Base-by-base conservation (phyloP, 352 stramenopile species). In the Pythium aristosporum region DNA sequence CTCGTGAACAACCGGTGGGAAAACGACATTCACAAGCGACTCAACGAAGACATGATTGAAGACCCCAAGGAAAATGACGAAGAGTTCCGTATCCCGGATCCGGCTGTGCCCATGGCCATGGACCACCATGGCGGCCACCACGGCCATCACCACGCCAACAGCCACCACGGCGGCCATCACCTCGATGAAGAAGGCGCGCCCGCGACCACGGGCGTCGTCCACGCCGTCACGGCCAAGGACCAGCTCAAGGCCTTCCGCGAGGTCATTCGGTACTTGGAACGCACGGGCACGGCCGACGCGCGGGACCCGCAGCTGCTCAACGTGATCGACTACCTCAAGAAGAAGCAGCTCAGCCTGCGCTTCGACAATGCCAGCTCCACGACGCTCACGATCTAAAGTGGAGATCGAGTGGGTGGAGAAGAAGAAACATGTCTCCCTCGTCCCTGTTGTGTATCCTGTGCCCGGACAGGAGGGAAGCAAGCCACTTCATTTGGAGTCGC, bases 21-120 rank as follows among this genome's bases (percentile, higher is more conserved):
- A 68, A 95, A 92, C 50, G 86, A 95, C 53, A 91, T 95, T 32
- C 86, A 95, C 76, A 95, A 95, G 71, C 86, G 85, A 12, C 71
- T 95, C 8, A 93, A 95, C 47, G 86, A 93, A 66, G 86, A 95
- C 64, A 92, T 93, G 73, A 92, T 95, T 47, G 82, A 93, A 60
- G 80, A 93, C 53, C 86, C 85, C 6, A 76, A 87, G 67, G 81
- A 89, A 67, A 88, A 90, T 57, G 77, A 93, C 20, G 82, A 90
- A 2, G 86, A 95, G 71, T 95, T 93, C 64, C 81, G 80, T 7
- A 77, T 90, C 42, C 82, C 80, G 5, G 80, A 94, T n/a, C 66
- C 75, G 7, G 46, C 72, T 36, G 62, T 65, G 11, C 57, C 67
- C 0, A 70, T 86, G 23, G 71, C 82, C 10, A 34, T 67, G 12